Evolutionary conservation across 148 eudicot species (phyloP), one percentile per base, ranked within the genome.

Genomic region (Talinum fruticosum): DNA sequence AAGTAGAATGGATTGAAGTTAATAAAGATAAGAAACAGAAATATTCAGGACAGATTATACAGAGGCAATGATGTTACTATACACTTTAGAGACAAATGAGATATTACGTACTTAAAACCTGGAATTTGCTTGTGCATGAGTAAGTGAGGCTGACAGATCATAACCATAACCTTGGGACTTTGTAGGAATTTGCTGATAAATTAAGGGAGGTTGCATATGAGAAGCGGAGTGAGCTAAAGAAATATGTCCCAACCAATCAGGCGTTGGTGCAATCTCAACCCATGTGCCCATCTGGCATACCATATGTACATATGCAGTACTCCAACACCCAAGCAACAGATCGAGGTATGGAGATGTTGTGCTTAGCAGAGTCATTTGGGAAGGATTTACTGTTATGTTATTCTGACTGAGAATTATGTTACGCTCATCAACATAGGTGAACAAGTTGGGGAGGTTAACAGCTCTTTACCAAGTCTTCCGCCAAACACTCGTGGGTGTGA

Each of bases 141-240:
- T n/a, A n/a, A n/a, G n/a, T n/a, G n/a, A n/a, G n/a, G n/a, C n/a
- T n/a, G 14, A 44, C 19, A 45, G 24, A 12, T 24, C 8, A 62
- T 29, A 23, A 69, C 18, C 33, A n/a, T 16, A 45, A 36, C 53
- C 62, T 35, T 59, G 10, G 41, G 29, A 49, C 32, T 34, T 53
- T 35, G 69, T 91, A 93, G 97, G 76, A 79, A 7, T 10, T 76
- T 47, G 87, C 84, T 77, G 84, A 90, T 66, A 66, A 80, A 34
- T 51, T 87, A 75, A 88, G 86, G 75, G 69, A 8, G 24, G 80
- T 12, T 44, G 90, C 88, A 45, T 88, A 86, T 79, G 66, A 74
- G 74, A 85, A 86, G 34, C 66, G 69, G 68, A 62, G 29, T 34
- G 75, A 69, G 66, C 84, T 83, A 75, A 79, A 81, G 53, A 51